These are phyloP conservation scores for Desmodesmus armatus DNA, from an alignment of 139 green algal species.

Conservation along the genomic window DNA sequence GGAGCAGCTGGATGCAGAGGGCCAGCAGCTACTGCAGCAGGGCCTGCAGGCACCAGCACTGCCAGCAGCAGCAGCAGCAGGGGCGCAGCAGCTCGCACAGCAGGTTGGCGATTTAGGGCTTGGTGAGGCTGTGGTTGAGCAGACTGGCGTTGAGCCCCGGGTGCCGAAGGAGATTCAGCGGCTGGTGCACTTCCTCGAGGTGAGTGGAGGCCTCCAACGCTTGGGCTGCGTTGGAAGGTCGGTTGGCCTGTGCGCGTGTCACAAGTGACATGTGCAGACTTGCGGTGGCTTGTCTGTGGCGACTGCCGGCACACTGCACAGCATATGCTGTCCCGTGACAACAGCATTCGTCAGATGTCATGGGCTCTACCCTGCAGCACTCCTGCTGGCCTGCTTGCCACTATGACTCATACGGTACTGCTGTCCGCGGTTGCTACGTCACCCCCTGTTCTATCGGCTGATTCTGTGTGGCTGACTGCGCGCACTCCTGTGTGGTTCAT, in stretches of 20 bases:
- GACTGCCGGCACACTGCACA: no score
- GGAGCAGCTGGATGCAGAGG: slow-evolving; percentile 2
- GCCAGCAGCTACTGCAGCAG: slow-evolving; percentile 27
- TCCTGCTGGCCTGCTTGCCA: no score
- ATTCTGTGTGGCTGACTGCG: no score
- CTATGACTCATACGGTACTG: not conserved
- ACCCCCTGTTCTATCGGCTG: no score
- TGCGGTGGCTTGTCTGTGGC: no score
- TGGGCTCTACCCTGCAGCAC: no score
- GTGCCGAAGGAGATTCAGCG: slow-evolving; percentile 42
- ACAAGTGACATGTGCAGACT: no score
- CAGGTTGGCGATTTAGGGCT: not conserved
- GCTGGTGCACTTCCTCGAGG: slow-evolving; percentile 36
- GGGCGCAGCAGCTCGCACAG: not conserved
- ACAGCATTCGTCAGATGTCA: no score
- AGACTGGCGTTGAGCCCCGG: not conserved
- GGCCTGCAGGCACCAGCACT: not conserved
- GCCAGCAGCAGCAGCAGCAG: slow-evolving; percentile 7
- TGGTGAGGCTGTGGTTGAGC: not conserved
- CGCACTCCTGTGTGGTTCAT: not conserved
- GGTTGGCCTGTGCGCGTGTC: no score
- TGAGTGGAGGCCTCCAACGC: slow-evolving; percentile 4
- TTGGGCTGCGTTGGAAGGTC: no score
- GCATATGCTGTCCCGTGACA: no score
- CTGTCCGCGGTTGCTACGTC: not conserved